phyloP scores from a whole-genome alignment of 495 filamentous ascomycete species.

The Astrocystis sublimbata region DNA sequence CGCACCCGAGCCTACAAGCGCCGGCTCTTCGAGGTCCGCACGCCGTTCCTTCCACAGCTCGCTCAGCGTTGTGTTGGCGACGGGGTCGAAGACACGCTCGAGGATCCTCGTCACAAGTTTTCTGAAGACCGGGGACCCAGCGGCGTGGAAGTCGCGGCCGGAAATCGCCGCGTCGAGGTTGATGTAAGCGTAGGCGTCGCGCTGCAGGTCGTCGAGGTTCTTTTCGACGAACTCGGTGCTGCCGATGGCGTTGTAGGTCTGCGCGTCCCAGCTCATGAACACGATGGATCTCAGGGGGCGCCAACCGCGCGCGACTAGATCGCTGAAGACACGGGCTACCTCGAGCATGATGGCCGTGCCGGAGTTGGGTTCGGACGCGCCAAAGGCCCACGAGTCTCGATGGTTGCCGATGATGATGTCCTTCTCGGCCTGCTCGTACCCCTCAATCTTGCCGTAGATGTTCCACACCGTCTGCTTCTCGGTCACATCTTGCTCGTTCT shows the following conservation, averaged over 20 bases:
- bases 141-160: conserved; percentile 70
- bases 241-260: conserved; percentile 91
- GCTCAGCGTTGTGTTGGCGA: conserved; percentile 69
- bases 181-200: conserved; percentile 78
- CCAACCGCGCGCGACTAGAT: conserved; percentile 76
- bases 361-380: conserved; percentile 79
- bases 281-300: conserved; percentile 88
- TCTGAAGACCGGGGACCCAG: conserved; percentile 76
- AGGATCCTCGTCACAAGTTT: conserved; percentile 70
- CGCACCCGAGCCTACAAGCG: too few species aligned
- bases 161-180: conserved; percentile 88
- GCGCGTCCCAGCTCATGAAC: conserved; percentile 93
- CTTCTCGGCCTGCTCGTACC: conserved; percentile 81
- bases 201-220: conserved; percentile 72
- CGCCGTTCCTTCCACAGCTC: conserved; percentile 72
- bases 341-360: conserved; percentile 92
- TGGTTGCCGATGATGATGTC: conserved; percentile 91
- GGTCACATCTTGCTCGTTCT: conserved; percentile 84
- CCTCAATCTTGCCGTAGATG: conserved; percentile 75
- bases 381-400: conserved; percentile 90
- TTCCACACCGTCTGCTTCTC: conserved; percentile 88
- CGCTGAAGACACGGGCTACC: conserved; percentile 77
- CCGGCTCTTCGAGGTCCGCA: conserved; percentile 66
- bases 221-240: conserved; percentile 96
- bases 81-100: conserved; percentile 70